Evolutionary conservation across 148 eudicot genomes (phyloP).

Genomic region (Vaccinium vitisidaea): DNA sequence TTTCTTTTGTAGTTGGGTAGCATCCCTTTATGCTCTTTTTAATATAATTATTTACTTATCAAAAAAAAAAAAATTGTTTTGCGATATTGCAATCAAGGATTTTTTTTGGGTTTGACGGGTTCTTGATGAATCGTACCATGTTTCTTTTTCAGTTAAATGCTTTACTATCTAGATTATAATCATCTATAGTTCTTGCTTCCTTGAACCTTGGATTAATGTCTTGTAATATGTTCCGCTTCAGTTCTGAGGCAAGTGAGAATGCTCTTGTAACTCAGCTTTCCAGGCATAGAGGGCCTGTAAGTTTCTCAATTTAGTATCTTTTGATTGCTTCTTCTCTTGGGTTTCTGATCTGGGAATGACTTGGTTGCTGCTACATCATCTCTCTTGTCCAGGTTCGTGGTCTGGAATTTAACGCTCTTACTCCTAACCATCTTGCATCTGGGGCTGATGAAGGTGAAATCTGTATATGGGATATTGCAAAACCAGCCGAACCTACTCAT

Average conservation of each 20-base stretch:
- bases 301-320: constrained; percentile 24
- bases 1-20: no score
- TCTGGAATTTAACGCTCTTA: constrained; percentile 68
- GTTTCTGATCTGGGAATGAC: not conserved
- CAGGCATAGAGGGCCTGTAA: constrained; percentile 80
- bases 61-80: no score
- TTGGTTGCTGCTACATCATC: constrained; percentile 2
- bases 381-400: constrained; percentile 71
- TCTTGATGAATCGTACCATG: not conserved
- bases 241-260: constrained; percentile 47
- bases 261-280: constrained; percentile 60
- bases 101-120: not conserved
- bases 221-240: constrained; percentile 22
- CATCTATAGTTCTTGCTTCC: not conserved
- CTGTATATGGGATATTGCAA: constrained; percentile 84
- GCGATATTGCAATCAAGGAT: not conserved
- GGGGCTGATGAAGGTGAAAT: constrained; percentile 99
- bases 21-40: no score
- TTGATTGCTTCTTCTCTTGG: not conserved
- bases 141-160: not conserved
- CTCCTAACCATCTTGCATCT: constrained; percentile 82
- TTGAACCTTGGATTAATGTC: not conserved
- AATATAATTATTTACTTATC: no score
- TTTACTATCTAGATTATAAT: not conserved
- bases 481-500: constrained; percentile 63